Evolutionary conservation across 2,329 filamentous ascomycete genomes (phyloP).

Genomic region (Colletotrichum sp.): DNA sequence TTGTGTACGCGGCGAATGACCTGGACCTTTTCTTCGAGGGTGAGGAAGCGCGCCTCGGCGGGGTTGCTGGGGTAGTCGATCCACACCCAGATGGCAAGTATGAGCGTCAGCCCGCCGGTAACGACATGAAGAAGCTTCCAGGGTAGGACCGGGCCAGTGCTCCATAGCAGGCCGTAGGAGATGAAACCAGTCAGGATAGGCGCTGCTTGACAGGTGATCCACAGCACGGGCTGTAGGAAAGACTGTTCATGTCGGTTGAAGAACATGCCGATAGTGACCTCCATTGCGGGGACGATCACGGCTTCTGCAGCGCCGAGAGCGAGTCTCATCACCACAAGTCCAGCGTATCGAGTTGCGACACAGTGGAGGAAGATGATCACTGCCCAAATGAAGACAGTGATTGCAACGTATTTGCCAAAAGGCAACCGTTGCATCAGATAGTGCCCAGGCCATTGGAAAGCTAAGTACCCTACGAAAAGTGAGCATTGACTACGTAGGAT

Average conservation of each 20-base stretch:
- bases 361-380: conserved; percentile 42
- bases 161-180: conserved; percentile 45
- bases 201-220: conserved; percentile 34
- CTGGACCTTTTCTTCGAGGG: conserved; percentile 19
- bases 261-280: conserved; percentile 45
- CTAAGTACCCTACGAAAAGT: conserved; percentile 34
- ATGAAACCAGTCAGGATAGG: conserved; percentile 43
- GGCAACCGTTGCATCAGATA: conserved; percentile 44
- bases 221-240: conserved; percentile 37
- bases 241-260: conserved; percentile 39
- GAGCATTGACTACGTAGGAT: neutral
- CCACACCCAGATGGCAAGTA: conserved; percentile 37
- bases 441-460: conserved; percentile 41
- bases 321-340: conserved; percentile 39
- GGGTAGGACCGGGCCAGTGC: conserved; percentile 31
- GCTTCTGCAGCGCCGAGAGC: conserved; percentile 39
- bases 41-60: conserved; percentile 27
- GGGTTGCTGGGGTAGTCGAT: conserved; percentile 31
- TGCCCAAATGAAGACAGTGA: conserved; percentile 37
- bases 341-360: conserved; percentile 36
- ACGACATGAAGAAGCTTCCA: conserved; percentile 46
- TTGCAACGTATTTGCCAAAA: conserved; percentile 39
- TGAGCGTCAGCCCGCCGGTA: conserved; percentile 37
- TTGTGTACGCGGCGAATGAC: conserved; percentile 33
- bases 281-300: conserved; percentile 42